Evolutionary conservation across 306 rosid species (phyloP).

Genomic region (Cicer cuneatum): DNA sequence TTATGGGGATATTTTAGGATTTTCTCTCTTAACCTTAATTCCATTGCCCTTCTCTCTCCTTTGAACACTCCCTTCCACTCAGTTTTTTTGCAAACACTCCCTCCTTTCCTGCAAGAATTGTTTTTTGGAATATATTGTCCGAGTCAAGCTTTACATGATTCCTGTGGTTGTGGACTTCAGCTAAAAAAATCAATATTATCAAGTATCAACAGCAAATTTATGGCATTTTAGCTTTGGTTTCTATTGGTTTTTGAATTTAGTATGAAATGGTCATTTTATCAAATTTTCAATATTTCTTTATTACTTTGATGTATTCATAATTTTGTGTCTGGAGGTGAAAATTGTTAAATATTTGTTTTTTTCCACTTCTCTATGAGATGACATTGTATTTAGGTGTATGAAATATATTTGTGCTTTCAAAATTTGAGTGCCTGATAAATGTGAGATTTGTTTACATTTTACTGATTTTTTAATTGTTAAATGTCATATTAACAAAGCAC

Average conservation of each 20-base stretch:
- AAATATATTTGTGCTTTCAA: slow-evolving; percentile 18
- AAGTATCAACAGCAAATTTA: not conserved
- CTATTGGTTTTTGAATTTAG: slow-evolving; percentile 4
- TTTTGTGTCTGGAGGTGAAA: not conserved
- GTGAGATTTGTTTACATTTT: not conserved
- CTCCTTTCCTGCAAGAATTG: not conserved
- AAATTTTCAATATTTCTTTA: not conserved
- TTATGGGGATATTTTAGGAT: no score
- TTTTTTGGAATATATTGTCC: not conserved
- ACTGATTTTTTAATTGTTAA: slow-evolving; percentile 5
- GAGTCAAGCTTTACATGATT: slow-evolving; percentile 20
- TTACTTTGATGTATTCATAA: not conserved
- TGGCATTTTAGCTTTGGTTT: not conserved
- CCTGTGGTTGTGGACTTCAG: slow-evolving; percentile 35
- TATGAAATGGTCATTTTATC: not conserved
- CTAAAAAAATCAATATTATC: slow-evolving; percentile 10
- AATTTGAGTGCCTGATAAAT: slow-evolving; percentile 1
- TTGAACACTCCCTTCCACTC: no score
- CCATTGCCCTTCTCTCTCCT: no score
- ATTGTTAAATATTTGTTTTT: not conserved
- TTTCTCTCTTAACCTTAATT: no score
- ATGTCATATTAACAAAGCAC: slow-evolving; percentile 17
- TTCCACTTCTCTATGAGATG: not conserved
- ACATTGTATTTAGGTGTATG: slow-evolving; percentile 1
- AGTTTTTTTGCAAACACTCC: no score